phyloP scores from a whole-genome alignment of 2,329 filamentous ascomycete species.

The Coniochaeta hoffmannii region DNA sequence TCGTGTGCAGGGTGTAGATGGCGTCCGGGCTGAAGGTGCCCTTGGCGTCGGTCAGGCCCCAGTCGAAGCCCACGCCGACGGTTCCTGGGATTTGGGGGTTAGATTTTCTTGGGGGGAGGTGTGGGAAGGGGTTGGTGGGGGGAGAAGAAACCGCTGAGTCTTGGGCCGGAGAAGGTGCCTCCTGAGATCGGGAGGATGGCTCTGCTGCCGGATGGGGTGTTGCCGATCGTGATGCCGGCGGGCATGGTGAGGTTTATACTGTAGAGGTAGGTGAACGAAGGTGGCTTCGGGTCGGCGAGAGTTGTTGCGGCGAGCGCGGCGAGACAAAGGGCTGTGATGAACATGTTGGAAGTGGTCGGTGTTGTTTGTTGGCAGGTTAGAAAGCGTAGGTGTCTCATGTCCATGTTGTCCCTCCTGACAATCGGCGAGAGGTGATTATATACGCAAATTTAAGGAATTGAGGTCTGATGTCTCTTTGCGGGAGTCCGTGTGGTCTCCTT shows the following conservation, averaged over 20 bases:
- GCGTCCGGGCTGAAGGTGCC: conserved; percentile 30
- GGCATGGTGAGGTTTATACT: conserved; percentile 17
- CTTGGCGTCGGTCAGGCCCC: conserved; percentile 25
- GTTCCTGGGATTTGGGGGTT: background rate
- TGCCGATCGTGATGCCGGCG: conserved; percentile 13
- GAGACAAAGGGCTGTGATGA: background rate
- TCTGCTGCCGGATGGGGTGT: conserved; percentile 15
- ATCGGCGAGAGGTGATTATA: no score
- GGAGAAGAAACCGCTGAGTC: conserved; percentile 16
- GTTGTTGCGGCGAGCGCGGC: background rate
- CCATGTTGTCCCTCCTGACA: no score
- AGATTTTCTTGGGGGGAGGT: background rate
- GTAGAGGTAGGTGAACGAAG: conserved; percentile 18
- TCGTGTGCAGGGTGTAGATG: conserved; percentile 28
- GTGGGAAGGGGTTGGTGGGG: background rate
- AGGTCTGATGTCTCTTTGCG: background rate
- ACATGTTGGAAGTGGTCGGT: background rate
- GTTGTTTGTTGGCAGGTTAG: no score
- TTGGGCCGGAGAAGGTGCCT: conserved; percentile 27
- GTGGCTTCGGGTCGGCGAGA: conserved; percentile 9
- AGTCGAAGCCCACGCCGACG: conserved; percentile 24
- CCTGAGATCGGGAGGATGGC: conserved; percentile 26
- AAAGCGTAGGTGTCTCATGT: no score
- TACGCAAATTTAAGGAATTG: no score
- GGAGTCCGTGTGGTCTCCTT: background rate